phyloP scores from a whole-genome alignment of 306 rosid genomes.

The Fragaria nilgerrensis region DNA sequence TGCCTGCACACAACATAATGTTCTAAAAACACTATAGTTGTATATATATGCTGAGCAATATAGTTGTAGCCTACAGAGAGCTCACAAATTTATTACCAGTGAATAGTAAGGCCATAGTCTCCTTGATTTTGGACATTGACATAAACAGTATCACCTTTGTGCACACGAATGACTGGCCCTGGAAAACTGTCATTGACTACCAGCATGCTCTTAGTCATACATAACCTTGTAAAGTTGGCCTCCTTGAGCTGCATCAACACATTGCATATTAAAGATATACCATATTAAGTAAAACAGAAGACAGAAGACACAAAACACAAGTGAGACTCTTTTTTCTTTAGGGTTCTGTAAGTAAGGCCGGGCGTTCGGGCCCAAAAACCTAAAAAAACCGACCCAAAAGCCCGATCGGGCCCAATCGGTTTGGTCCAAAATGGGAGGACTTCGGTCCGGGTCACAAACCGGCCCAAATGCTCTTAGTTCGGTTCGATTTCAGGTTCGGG shows the following conservation, averaged over 20 bases:
- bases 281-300: background rate
- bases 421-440: too few species aligned
- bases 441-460: too few species aligned
- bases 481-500: too few species aligned
- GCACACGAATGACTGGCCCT: slow-evolving; percentile 15
- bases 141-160: slow-evolving; percentile 17
- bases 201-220: slow-evolving; percentile 21
- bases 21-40: background rate
- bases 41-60: background rate
- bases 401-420: too few species aligned
- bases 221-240: slow-evolving; percentile 18
- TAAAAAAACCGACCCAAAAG: too few species aligned
- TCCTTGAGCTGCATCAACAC: background rate
- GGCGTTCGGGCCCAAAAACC: too few species aligned
- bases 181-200: slow-evolving; percentile 21
- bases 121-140: slow-evolving; percentile 21
- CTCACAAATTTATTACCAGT: background rate
- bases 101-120: slow-evolving; percentile 14
- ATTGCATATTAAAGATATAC: background rate
- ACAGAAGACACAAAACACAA: background rate
- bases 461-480: too few species aligned
- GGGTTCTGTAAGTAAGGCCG: too few species aligned
- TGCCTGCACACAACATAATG: slow-evolving; percentile 19
- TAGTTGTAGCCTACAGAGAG: background rate
- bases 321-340: too few species aligned